Percentiles rank a stretch among this genome's conserved stretches.
phyloP scores from a whole-genome alignment of 305 asterid species.

The Solanum chacoense region DNA sequence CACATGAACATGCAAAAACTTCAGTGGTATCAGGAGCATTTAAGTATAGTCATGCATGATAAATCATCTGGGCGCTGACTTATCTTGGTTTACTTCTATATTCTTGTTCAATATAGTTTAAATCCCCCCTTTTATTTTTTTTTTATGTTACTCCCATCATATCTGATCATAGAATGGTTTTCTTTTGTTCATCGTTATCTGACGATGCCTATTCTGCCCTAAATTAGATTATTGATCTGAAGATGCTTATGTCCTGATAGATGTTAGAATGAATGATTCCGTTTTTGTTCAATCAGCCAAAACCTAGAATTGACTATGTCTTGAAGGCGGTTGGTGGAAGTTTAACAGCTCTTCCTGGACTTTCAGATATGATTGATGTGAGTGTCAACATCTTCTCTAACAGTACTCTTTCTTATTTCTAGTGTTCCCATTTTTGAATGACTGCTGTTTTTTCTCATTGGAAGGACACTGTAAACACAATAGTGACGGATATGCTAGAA shows the following conservation, averaged over 20 bases:
- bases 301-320: conserved; percentile 86
- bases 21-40: background rate
- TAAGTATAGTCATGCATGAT: background rate
- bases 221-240: background rate
- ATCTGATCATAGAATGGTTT: background rate
- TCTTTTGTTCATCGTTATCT: background rate
- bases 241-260: background rate
- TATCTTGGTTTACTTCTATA: background rate
- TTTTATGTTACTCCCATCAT: background rate
- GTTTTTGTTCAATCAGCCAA: conserved; percentile 46
- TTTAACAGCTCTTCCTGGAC: conserved; percentile 92
- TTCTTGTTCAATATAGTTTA: background rate
- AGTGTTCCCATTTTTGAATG: background rate
- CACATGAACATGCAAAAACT: background rate
- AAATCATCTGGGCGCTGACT: background rate
- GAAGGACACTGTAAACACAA: conserved; percentile 82
- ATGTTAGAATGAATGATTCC: background rate
- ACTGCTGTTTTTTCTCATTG: conserved; percentile 11
- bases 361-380: conserved; percentile 97
- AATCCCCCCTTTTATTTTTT: background rate
- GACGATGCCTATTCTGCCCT: background rate
- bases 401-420: conserved; percentile 1
- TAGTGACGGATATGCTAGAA: conserved; percentile 83
- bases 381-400: conserved; percentile 18
- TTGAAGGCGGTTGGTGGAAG: conserved; percentile 98